phyloP scores from a whole-genome alignment of 768 basidiomycete genomes.

The Tulasnella sp. region DNA sequence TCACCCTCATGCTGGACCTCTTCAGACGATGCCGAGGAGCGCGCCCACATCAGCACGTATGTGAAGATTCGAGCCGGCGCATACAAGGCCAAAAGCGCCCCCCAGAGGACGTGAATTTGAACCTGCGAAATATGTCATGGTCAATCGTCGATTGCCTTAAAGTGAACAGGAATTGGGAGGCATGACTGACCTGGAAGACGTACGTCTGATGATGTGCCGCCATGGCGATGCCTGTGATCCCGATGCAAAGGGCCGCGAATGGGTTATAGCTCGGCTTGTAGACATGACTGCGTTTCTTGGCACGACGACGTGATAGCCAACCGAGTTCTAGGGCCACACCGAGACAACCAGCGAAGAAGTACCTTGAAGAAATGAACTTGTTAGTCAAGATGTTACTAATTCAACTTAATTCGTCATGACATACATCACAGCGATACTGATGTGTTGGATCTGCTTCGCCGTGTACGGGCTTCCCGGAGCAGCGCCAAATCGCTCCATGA shows the following conservation, averaged over 20 bases:
- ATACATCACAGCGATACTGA: slow-evolving; percentile 68
- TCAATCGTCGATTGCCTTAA: too few species aligned
- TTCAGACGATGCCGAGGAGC: slow-evolving; percentile 40
- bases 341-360: slow-evolving; percentile 84
- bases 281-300: not conserved
- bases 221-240: slow-evolving; percentile 92
- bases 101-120: slow-evolving; percentile 87
- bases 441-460: slow-evolving; percentile 88
- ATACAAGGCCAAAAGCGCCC: slow-evolving; percentile 69
- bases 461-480: slow-evolving; percentile 71
- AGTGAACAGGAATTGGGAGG: not conserved
- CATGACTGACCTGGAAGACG: slow-evolving; percentile 59
- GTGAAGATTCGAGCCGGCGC: slow-evolving; percentile 74
- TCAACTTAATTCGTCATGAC: slow-evolving; percentile 18
- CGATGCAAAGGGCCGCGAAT: slow-evolving; percentile 85
- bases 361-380: slow-evolving; percentile 64
- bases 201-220: slow-evolving; percentile 83
- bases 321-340: slow-evolving; percentile 86
- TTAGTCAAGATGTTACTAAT: not conserved
- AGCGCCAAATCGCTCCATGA: slow-evolving; percentile 94
- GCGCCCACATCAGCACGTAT: slow-evolving; percentile 90
- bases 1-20: too few species aligned
- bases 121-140: slow-evolving; percentile 36
- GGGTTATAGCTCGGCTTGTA: slow-evolving; percentile 79
- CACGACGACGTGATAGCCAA: slow-evolving; percentile 8